Evolutionary conservation across 2,329 filamentous ascomycete genomes (phyloP), one percentile per base, ranked within the genome.

Genomic region (Pestalotiopsis sp.): DNA sequence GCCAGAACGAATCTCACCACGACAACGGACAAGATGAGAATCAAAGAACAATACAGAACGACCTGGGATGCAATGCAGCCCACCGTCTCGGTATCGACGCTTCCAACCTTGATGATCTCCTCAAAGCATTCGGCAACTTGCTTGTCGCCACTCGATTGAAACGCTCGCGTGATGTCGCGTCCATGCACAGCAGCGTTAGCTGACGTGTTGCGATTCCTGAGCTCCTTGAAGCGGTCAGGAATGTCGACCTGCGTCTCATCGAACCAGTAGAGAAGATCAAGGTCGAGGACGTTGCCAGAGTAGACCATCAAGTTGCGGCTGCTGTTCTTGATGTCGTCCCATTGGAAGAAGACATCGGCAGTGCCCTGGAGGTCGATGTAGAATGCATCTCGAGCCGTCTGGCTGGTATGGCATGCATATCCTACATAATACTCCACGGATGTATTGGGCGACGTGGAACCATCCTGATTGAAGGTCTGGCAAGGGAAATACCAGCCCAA

Each of bases 401-500:
- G 81, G 0, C 91, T 91, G 1, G 96, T 98, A 78, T 99, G 96
- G 79, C 96, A 99, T 56, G 88, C 87, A 80, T 96, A 98, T 39
- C 97, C 96, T 39, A 90, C 83, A 78, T 98, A 98, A 79, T 92
- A 92, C 0, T 89, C 87, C 52, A 86, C 85, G 0, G 94, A 95
- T 57, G 84, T 80, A 78, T 99, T 98, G 1, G 92, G 91, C 71
- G 88, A 81, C 27, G 87, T 89, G 1, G 94, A 97, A 27, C 96
- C 96, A 78, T 99, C 96, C 81, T 98, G 96, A 73, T 97, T 97
- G 85, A 95, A 97, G 1, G 92, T 86, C 4, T 87, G 91, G 85
- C 96, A 99, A 2, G 96, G 96, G 78, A 98, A 98, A 79, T 99
- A 99, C 95, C 96, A 99, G 1, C 92, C 96, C 71, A 99, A 83